Conservation (phyloP, 2,329 filamentous ascomycete genomes). For the Sporothrix schenckii region DNA sequence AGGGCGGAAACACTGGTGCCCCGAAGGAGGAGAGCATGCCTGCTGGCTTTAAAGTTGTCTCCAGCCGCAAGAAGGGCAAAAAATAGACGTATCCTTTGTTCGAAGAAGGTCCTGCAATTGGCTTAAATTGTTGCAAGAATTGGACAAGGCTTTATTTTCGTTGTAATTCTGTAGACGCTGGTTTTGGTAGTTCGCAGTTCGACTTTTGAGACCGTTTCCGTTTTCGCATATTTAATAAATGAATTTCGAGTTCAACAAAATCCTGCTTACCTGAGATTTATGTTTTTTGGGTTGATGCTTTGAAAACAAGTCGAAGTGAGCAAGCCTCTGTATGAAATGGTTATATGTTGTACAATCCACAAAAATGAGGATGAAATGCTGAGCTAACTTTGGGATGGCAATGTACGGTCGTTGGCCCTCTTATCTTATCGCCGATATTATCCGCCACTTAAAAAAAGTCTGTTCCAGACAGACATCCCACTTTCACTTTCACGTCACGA, state of each 20-base stretch:
- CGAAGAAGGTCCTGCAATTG: not conserved
- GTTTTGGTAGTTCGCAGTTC: not conserved
- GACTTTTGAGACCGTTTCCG: not conserved
- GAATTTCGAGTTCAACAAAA: not conserved
- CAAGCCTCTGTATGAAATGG: too few relatives aligned
- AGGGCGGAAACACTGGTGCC: slow-evolving; percentile 62
- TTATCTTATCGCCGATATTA: slow-evolving; percentile 34
- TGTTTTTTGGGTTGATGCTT: too few relatives aligned
- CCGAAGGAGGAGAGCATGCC: slow-evolving; percentile 49
- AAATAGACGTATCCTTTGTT: slow-evolving; percentile 51
- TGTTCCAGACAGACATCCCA: slow-evolving; percentile 21
- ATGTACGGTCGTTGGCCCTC: not conserved
- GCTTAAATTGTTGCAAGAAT: not conserved
- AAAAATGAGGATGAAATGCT: too few relatives aligned
- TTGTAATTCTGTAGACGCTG: not conserved
- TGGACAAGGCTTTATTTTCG: not conserved
- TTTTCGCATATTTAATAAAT: not conserved
- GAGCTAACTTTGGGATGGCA: too few relatives aligned
- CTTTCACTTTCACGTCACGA: slow-evolving; percentile 11
- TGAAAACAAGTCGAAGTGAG: too few relatives aligned
- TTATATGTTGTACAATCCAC: too few relatives aligned
- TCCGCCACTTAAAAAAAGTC: slow-evolving; percentile 23
- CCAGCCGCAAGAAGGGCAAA: slow-evolving; percentile 88
- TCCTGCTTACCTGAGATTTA: not conserved
- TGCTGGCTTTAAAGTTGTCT: slow-evolving; percentile 84